phyloP scores from a whole-genome alignment of 2,329 filamentous ascomycete species.

The Aspergillus alliaceus region DNA sequence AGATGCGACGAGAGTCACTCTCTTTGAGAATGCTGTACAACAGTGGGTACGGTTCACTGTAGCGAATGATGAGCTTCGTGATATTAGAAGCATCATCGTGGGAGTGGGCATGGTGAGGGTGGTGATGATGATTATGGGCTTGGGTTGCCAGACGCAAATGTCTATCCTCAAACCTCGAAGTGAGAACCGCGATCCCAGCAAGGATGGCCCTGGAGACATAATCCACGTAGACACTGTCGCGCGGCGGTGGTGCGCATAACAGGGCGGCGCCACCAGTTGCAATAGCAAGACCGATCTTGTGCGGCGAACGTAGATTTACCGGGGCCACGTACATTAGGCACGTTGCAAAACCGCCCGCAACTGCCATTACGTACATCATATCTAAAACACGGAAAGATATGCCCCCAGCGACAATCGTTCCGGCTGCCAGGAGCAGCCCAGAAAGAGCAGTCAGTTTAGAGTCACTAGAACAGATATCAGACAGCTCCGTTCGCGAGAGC shows the following conservation, averaged over 20 bases:
- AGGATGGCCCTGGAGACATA: constrained; percentile 30
- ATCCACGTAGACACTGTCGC: constrained; percentile 26
- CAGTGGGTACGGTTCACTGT: constrained; percentile 71
- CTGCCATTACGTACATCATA: constrained; percentile 22
- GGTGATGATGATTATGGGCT: constrained; percentile 35
- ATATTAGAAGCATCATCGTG: constrained; percentile 61
- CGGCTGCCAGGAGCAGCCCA: constrained; percentile 26
- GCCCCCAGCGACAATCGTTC: constrained; percentile 21
- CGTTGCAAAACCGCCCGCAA: constrained; percentile 25
- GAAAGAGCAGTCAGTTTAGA: constrained; percentile 29
- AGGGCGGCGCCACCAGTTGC: constrained; percentile 28
- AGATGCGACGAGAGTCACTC: constrained; percentile 89
- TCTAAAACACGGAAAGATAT: constrained; percentile 23
- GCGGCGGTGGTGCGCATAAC: constrained; percentile 29
- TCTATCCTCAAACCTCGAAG: constrained; percentile 34
- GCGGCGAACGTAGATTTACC: constrained; percentile 25
- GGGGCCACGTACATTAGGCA: constrained; percentile 28
- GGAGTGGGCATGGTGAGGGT: constrained; percentile 33
- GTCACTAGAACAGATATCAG: constrained; percentile 21
- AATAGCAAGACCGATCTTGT: constrained; percentile 33
- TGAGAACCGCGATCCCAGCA: constrained; percentile 31
- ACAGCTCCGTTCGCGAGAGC: constrained; percentile 1
- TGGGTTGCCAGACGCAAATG: constrained; percentile 25
- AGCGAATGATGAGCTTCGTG: constrained; percentile 70
- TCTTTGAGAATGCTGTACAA: constrained; percentile 84